These are phyloP conservation scores for Colletotrichum orchidophilum DNA, from an alignment of 2,329 filamentous ascomycete species.

Conservation along the genomic window DNA sequence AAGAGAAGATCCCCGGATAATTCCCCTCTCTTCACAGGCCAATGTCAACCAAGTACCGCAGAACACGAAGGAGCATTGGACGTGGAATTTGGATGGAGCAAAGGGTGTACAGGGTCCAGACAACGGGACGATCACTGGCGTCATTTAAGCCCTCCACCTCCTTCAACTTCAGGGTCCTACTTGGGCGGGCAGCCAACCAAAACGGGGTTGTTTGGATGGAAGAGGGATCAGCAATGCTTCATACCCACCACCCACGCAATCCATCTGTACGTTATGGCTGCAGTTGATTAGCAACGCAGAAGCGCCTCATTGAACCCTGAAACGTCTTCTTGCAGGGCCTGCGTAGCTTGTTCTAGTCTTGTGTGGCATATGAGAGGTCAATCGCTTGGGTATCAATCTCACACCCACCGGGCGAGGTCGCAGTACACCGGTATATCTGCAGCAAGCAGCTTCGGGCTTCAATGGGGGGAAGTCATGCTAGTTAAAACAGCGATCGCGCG, in stretches of 20 bases:
- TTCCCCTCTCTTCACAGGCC: neutral
- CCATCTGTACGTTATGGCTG: neutral
- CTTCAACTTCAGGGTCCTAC: conserved; percentile 20
- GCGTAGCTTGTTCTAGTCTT: neutral
- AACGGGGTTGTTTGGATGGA: neutral
- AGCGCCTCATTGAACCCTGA: conserved; percentile 17
- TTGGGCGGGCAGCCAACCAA: neutral
- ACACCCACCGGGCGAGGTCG: conserved; percentile 6
- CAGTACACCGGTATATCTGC: conserved; percentile 2
- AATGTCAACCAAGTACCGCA: neutral
- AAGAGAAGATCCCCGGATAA: neutral
- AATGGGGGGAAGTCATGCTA: neutral
- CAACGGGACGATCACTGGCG: conserved; percentile 27
- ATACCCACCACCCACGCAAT: conserved; percentile 13
- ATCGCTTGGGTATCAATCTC: conserved; percentile 18
- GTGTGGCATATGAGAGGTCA: neutral
- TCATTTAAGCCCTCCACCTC: conserved; percentile 2
- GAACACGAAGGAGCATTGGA: neutral
- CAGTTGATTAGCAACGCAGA: neutral
- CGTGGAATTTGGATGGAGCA: too few species aligned
- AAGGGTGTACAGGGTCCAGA: neutral
- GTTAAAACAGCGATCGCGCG: neutral
- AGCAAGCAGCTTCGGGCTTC: conserved; percentile 1
- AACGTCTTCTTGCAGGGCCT: conserved; percentile 5
- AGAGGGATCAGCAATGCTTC: neutral